Evolutionary conservation across 495 filamentous ascomycete species (phyloP).

Genomic region (Daldinia bambusicola): DNA sequence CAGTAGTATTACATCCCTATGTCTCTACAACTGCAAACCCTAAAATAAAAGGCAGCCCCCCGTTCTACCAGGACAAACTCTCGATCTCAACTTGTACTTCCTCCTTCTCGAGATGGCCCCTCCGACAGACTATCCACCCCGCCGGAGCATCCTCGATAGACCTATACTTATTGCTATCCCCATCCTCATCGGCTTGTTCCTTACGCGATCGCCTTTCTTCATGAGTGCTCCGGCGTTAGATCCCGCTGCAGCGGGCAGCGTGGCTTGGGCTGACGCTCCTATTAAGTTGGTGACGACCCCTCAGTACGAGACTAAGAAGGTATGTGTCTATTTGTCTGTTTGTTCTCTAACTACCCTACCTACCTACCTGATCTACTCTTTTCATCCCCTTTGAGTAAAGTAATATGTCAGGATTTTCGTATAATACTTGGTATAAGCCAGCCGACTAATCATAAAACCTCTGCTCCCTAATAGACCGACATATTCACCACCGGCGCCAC

Average conservation of each 20-base stretch:
- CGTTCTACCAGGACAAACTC: neutral
- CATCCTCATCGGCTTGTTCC: slow-evolving; percentile 51
- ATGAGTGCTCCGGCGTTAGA: slow-evolving; percentile 51
- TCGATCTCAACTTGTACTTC: neutral
- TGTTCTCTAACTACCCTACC: no score
- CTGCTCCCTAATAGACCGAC: slow-evolving; percentile 50
- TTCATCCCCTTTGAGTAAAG: no score
- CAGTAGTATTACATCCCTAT: no score
- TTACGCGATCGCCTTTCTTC: slow-evolving; percentile 55
- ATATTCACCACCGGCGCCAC: slow-evolving; percentile 64
- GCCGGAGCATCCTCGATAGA: slow-evolving; percentile 42
- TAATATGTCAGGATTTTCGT: no score
- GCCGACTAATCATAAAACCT: no score
- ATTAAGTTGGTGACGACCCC: slow-evolving; percentile 61
- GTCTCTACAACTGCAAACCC: neutral
- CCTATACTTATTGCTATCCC: slow-evolving; percentile 50
- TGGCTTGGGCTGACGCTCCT: slow-evolving; percentile 62
- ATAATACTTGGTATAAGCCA: no score
- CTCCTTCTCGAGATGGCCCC: slow-evolving; percentile 31
- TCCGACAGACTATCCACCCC: slow-evolving; percentile 15
- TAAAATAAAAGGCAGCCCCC: slow-evolving; percentile 11
- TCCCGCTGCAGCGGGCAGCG: slow-evolving; percentile 39
- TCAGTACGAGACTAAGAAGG: slow-evolving; percentile 57
- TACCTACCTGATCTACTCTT: no score
- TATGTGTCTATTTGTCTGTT: slow-evolving; percentile 17